Base-by-base conservation (phyloP, 176 grass and related monocot species). In the Cenchrus purpureus region DNA sequence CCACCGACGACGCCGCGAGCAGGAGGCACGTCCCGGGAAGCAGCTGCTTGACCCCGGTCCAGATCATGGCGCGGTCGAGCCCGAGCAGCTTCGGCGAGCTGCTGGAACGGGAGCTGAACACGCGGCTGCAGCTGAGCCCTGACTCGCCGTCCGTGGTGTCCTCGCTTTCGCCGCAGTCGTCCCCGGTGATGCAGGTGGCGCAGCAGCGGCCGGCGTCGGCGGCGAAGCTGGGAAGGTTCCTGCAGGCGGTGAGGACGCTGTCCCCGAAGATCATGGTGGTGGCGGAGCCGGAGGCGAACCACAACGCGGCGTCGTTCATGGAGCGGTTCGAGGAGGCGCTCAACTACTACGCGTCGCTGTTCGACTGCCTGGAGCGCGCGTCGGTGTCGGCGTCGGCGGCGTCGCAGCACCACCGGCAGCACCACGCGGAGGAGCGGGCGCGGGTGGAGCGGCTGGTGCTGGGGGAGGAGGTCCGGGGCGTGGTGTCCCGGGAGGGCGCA, bases 241-340 rank as follows among this genome's bases (percentile, higher is more conserved):
- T 88, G 65, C 20, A 32, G 11, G 73, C 73, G 31, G 29, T 83
- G 53, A 77, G 60, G 79, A 55, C 20, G 54, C n/a, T 83, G 31
- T 83, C 31, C 5, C 79, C 86, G 13, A 83, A 71, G 79, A 54
- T 88, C 73, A 83, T 80, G 78, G 78, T 80, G 63, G 49, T 80
- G 49, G 7, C 78, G 28, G 78, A 80, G 49, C 63, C 31, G 6
- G 78, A 80, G 19, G 78, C 78, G 16, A 80, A 80, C 63, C 78
- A 80, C 78, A 80, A 80, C 78, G 78, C 78, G 63, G 49, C 11
- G 29, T 1, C 78, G 48, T 80, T 90, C 78, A 8, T 66, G 46
- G 88, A 85, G 48, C 71, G 88, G 73, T 89, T 90, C 84, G 48
- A 82, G n/a, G 88, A 90, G 79, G 88, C 88, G 56, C 56, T 90